Evolutionary conservation across 169 alveolate species (phyloP), one percentile per base, ranked within the genome.

Genomic region (Babesia ovata): DNA sequence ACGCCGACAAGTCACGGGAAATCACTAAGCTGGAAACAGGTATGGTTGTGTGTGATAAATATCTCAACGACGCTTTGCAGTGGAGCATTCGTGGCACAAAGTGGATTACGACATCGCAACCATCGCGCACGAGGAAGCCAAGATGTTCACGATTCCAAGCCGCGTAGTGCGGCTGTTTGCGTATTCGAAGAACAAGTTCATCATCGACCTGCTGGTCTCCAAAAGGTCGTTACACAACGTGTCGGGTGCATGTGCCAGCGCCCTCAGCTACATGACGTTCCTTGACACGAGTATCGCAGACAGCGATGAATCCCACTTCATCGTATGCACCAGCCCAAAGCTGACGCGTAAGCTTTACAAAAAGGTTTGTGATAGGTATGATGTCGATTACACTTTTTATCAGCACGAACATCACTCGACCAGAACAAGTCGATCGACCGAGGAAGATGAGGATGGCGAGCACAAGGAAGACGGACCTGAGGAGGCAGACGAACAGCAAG

Each of bases 221-320:
- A 72, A 44, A n/a, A 26, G 49, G 52, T 70, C 88, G 29, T 28
- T 62, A 24, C 67, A 70, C 42, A 53, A 21, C 12, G 60, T 26
- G 6, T 28, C 50, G 24, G 84, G 84, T 0, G 24, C 67, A 0
- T 62, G 72, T 39, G 63, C 84, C n/a, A 33, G 60, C 13, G 46
- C 84, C 13, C 72, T 81, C 21, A 71, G 79, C 50, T 81, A 72
- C 71, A 45, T 71, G 26, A 58, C 26, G 58, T 58, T 50, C 54
- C 57, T 77, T 39, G 59, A 52, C 22, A 58, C 33, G 19, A 33
- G 21, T 39, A n/a, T 70, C 19, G 12, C 36, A 28, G 39, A 21
- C 29, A 49, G 36, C n/a, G 86, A 69, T 53, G 11, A 10, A 17
- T 22, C 70, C 0, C 69, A 77, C 39, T 61, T 10, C 60, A 81